Evolutionary conservation across 257 asterid genomes (phyloP).

Genomic region (Nicotiana knightiana): DNA sequence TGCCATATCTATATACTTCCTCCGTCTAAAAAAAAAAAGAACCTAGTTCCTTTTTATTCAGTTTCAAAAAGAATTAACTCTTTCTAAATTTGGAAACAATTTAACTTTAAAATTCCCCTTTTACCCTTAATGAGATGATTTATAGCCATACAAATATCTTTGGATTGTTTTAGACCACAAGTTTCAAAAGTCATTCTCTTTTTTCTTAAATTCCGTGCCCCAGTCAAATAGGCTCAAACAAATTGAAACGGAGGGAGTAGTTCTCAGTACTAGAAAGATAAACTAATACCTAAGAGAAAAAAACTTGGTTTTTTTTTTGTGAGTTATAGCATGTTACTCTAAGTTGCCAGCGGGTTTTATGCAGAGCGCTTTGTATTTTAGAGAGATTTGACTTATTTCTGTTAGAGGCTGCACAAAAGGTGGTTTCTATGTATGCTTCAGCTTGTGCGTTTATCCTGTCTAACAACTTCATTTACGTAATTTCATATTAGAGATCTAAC

Average conservation of each 20-base stretch:
- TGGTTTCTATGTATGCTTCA: neutral
- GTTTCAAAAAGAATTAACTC: no score
- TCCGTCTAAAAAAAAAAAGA: no score
- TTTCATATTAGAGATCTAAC: no score
- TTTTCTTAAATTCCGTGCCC: no score
- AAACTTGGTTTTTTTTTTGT: neutral
- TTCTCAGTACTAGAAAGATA: neutral
- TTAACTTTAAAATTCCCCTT: no score
- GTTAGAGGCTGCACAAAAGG: neutral
- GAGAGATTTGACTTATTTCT: neutral
- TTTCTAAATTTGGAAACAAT: no score
- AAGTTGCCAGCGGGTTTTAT: neutral
- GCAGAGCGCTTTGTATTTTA: neutral
- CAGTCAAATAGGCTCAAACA: no score
- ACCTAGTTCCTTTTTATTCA: no score
- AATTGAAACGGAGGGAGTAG: neutral
- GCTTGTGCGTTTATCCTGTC: neutral
- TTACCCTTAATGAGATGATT: no score
- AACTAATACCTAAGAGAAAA: neutral
- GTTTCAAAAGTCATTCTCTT: no score
- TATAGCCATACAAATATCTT: no score
- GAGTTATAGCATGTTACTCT: neutral
- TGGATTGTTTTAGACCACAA: no score
- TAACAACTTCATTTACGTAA: neutral
- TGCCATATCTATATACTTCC: neutral